Conservation (phyloP, 2,329 filamentous ascomycete species). For the Exophiala sp. region DNA sequence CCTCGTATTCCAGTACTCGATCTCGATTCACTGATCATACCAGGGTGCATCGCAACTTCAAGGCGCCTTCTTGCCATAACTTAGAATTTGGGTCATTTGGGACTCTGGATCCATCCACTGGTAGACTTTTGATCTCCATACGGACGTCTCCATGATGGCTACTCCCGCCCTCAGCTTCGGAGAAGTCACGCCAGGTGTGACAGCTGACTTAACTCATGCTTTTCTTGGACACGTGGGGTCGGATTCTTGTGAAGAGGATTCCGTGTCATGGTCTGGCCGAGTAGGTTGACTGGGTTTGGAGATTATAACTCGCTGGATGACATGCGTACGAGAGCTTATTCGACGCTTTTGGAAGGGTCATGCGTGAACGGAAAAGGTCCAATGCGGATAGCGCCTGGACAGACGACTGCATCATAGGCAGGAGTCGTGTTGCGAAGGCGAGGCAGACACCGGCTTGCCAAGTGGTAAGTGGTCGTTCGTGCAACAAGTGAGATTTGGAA, state of each 20-base stretch:
- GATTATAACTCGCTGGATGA: conserved; percentile 7
- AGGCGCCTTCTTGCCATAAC: not conserved
- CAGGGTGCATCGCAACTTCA: not conserved
- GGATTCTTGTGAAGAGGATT: not conserved
- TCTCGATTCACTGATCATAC: conserved; percentile 1
- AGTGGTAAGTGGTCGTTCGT: not conserved
- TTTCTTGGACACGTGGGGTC: conserved; percentile 5
- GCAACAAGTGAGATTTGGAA: not conserved
- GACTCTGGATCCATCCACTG: not conserved
- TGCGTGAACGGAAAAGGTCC: conserved; percentile 8
- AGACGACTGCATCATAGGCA: conserved; percentile 18
- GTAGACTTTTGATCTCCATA: conserved; percentile 5
- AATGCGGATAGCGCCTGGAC: conserved; percentile 13
- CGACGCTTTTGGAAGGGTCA: conserved; percentile 9
- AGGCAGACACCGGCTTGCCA: conserved; percentile 6
- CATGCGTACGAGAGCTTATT: not conserved
- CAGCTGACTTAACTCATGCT: conserved; percentile 9
- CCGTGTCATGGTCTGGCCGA: not conserved
- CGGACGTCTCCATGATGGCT: conserved; percentile 10
- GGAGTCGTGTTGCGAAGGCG: not conserved
- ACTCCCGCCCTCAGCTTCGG: conserved; percentile 15
- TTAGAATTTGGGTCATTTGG: conserved; percentile 3
- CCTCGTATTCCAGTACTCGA: conserved; percentile 17
- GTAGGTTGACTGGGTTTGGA: conserved; percentile 1
- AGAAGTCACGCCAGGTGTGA: conserved; percentile 6